Evolutionary conservation across 2,329 filamentous ascomycete genomes (phyloP).

Genomic region (Ophiocordyceps camponoti-floridani): DNA sequence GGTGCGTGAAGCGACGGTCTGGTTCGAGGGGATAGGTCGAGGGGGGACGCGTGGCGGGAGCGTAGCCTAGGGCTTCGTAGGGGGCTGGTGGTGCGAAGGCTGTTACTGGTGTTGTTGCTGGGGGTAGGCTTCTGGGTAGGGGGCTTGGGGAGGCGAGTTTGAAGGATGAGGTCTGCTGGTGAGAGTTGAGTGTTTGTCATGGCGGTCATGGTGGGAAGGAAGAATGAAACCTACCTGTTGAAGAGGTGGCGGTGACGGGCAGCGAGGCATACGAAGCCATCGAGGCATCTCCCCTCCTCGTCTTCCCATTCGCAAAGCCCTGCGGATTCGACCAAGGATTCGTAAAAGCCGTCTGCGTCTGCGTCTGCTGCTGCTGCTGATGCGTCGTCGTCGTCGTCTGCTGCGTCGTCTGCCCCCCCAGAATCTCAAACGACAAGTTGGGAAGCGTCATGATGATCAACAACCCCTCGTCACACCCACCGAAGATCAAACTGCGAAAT

Average conservation of each 20-base stretch:
- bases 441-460: slow-evolving; percentile 90
- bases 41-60: slow-evolving; percentile 38
- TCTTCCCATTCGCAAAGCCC: no score
- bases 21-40: slow-evolving; percentile 34
- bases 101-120: slow-evolving; percentile 47
- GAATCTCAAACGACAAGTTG: no score
- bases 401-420: no score
- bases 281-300: no score
- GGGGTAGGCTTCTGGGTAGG: slow-evolving; percentile 55
- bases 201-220: slow-evolving; percentile 16
- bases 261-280: slow-evolving; percentile 58
- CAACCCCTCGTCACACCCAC: neutral
- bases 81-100: slow-evolving; percentile 45
- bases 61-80: slow-evolving; percentile 65
- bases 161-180: slow-evolving; percentile 45
- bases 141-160: slow-evolving; percentile 41
- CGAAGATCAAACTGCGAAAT: no score
- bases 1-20: slow-evolving; percentile 53
- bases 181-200: neutral
- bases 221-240: slow-evolving; percentile 39
- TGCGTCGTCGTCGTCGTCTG: no score
- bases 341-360: slow-evolving; percentile 61
- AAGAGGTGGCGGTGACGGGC: slow-evolving; percentile 49
- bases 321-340: slow-evolving; percentile 63
- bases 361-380: slow-evolving; percentile 28